A percentile compares a stretch with the other conserved stretches of the same genome.
phyloP scores from a whole-genome alignment of 768 basidiomycete species.

The Strobilomyces dryophilus region DNA sequence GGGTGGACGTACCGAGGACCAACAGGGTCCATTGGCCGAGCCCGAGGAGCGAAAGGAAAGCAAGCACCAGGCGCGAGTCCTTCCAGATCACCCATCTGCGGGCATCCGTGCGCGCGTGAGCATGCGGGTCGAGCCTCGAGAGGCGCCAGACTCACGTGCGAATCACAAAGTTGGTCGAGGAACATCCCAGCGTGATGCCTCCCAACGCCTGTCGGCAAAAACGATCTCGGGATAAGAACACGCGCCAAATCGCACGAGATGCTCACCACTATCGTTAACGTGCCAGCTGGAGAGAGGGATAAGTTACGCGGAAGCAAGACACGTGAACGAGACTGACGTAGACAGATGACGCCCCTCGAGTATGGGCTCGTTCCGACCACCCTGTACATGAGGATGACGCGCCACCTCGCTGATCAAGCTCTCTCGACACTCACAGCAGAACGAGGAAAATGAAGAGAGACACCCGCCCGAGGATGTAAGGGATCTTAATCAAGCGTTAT shows the following conservation, averaged over 20 bases:
- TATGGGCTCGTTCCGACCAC: background rate
- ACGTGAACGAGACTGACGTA: constrained; percentile 13
- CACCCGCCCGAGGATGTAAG: constrained; percentile 19
- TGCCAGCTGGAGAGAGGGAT: constrained; percentile 5
- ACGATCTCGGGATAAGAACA: background rate
- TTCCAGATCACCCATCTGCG: constrained; percentile 27
- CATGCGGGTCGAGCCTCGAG: background rate
- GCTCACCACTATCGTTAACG: constrained; percentile 7
- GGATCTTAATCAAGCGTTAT: constrained; percentile 8
- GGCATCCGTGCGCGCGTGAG: background rate
- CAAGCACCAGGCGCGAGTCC: constrained; percentile 5
- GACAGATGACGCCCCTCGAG: background rate
- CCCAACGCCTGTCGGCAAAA: constrained; percentile 3
- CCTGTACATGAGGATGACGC: background rate
- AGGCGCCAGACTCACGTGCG: constrained; percentile 17
- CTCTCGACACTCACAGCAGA: constrained; percentile 7
- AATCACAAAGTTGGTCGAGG: constrained; percentile 21
- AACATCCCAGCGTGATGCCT: constrained; percentile 14
- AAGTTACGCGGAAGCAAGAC: background rate
- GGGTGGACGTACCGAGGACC: constrained; percentile 1
- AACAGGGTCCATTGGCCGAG: constrained; percentile 21
- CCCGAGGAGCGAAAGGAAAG: constrained; percentile 8
- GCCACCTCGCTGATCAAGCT: background rate
- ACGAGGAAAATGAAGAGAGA: constrained; percentile 9
- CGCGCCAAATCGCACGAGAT: too few species aligned